Evolutionary conservation across 1,284 basidiomycete genomes (phyloP).

Genomic region (Tremellales sp.): DNA sequence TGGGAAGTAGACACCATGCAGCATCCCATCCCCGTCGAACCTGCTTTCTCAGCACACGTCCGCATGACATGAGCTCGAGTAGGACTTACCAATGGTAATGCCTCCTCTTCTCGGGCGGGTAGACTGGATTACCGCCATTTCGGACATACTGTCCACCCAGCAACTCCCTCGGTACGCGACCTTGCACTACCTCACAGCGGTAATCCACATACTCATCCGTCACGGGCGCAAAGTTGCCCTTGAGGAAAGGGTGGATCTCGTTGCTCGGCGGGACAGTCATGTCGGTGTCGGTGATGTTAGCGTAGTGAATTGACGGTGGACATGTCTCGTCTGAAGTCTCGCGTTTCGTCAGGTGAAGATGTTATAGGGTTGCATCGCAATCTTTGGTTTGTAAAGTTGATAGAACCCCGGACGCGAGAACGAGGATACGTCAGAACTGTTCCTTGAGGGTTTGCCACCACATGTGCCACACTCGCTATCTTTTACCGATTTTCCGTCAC

Average conservation of each 20-base stretch:
- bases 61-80: not conserved
- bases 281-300: no score
- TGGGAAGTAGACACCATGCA: conserved; percentile 52
- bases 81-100: conserved; percentile 39
- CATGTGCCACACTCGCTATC: not conserved
- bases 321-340: no score
- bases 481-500: no score
- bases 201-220: conserved; percentile 30
- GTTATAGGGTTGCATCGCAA: no score
- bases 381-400: no score
- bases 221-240: conserved; percentile 42
- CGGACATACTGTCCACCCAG: conserved; percentile 49
- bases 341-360: no score
- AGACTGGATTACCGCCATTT: conserved; percentile 53
- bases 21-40: conserved; percentile 52
- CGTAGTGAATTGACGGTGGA: no score
- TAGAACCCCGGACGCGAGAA: no score
- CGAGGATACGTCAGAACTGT: no score
- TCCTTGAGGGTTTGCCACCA: no score
- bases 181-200: conserved; percentile 26
- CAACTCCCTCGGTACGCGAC: conserved; percentile 33
- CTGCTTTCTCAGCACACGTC: conserved; percentile 10
- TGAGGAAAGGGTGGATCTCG: conserved; percentile 35
- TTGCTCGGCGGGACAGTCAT: not conserved
- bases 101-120: conserved; percentile 41